Evolutionary conservation across 371 early-diverging fungal genomes (phyloP), one percentile per base, ranked within the genome.

Genomic region (Actinomortierella wolfii): DNA sequence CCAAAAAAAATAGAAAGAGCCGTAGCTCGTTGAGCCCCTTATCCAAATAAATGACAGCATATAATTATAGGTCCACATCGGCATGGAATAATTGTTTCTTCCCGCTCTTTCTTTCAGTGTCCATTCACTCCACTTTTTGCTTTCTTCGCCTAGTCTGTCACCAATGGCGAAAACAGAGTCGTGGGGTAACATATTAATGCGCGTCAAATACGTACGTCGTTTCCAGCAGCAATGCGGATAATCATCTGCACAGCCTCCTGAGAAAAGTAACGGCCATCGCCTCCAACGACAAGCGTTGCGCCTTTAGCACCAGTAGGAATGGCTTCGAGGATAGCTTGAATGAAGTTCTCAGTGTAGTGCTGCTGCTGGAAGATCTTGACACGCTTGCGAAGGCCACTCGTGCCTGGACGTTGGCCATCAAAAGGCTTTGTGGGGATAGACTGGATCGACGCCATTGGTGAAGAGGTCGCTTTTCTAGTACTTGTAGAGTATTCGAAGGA

Each of bases 371-470:
- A 98, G 44, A 97, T 91, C 77, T 88, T 94, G 75, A 95, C 96
- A 51, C 94, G 90, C 79, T 97, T 97, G 71, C 98, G 89, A 23
- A 97, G 89, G 26, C 97, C 97, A 45, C 93, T 92, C 20, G 98
- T 98, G 64, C 98, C 98, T 40, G 97, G 98, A 83, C 97, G 97
- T 82, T 98, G 98, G 51, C 90, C 97, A 17, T 88, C 88, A 58
- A 86, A 95, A 17, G 93, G 86, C 55, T 75, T 74, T 15, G 92
- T 91, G 5, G 83, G 57, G 25, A 89, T 68, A 65, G 85, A 80
- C 56, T 79, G 75, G 39, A 86, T 79, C 41, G 76, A 66, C 34
- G 63, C 73, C 73, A 73, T 73, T 44, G 42, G 41, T 49, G 51
- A 8, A 15, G 23, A 6, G 34, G 34, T 34, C 11, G 34, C n/a